Conservation (phyloP, 169 alveolate genomes). For the Perkinsus chesapeaki region DNA sequence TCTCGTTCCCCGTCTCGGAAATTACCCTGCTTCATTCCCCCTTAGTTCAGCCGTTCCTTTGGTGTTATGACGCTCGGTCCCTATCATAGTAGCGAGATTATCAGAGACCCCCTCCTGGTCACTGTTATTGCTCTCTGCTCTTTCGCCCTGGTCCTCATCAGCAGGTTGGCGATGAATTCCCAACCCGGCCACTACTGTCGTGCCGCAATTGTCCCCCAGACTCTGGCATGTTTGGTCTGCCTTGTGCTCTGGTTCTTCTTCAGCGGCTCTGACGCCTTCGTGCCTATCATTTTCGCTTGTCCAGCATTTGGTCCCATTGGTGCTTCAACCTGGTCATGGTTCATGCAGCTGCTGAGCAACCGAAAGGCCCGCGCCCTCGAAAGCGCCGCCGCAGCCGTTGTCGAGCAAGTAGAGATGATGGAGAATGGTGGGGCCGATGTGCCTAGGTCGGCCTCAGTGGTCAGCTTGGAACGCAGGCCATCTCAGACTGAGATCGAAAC, state of each 20-base stretch:
- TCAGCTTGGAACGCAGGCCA: too few relatives aligned
- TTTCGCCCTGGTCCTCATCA: background rate
- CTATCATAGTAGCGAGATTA: background rate
- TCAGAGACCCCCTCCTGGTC: background rate
- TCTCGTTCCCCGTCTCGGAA: too few relatives aligned
- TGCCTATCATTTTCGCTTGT: background rate
- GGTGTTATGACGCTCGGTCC: background rate
- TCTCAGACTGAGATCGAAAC: too few relatives aligned
- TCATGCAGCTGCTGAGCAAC: background rate
- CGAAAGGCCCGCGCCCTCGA: too few relatives aligned
- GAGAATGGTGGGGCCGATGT: too few relatives aligned
- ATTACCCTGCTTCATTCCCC: too few relatives aligned
- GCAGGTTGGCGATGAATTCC: background rate
- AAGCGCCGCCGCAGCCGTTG: too few relatives aligned
- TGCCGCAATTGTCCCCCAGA: background rate
- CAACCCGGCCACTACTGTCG: background rate
- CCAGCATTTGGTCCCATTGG: background rate
- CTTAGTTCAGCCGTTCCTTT: background rate
- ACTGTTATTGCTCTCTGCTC: background rate
- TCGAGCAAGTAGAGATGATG: too few relatives aligned
- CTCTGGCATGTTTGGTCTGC: background rate
- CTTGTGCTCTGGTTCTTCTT: background rate
- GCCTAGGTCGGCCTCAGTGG: too few relatives aligned
- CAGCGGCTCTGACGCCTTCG: background rate
- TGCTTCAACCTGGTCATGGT: background rate